These are phyloP conservation scores for Aspergillus melleus DNA, from an alignment of 2,329 filamentous ascomycete species.

Conservation along the genomic window DNA sequence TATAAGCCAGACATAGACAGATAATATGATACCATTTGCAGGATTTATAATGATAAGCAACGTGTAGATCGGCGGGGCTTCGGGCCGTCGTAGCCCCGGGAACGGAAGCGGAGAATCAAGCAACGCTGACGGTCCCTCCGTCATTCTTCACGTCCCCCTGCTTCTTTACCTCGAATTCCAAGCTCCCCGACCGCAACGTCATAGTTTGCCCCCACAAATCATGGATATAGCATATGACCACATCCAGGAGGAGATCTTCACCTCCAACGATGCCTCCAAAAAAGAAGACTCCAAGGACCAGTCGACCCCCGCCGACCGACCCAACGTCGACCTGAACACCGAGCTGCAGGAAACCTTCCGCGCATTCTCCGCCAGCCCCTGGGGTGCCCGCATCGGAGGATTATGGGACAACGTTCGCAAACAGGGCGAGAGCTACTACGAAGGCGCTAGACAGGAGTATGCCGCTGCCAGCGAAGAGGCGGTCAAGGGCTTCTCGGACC, in stretches of 20 bases:
- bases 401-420: slow-evolving; percentile 91
- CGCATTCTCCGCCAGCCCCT: slow-evolving; percentile 85
- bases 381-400: slow-evolving; percentile 85
- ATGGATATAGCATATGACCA: slow-evolving; percentile 99
- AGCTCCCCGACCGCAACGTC: slow-evolving; percentile 9
- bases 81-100: slow-evolving; percentile 31
- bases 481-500: slow-evolving; percentile 72
- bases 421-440: slow-evolving; percentile 87
- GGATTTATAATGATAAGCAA: not conserved
- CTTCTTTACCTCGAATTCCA: not conserved
- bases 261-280: slow-evolving; percentile 52
- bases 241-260: slow-evolving; percentile 78
- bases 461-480: slow-evolving; percentile 77
- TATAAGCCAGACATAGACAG: slow-evolving; percentile 4
- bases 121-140: slow-evolving; percentile 13
- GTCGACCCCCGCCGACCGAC: slow-evolving; percentile 28
- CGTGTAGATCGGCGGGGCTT: slow-evolving; percentile 22
- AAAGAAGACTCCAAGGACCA: slow-evolving; percentile 51
- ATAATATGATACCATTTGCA: not conserved
- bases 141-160: slow-evolving; percentile 1
- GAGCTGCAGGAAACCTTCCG: slow-evolving; percentile 96
- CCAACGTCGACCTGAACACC: slow-evolving; percentile 65
- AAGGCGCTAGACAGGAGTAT: slow-evolving; percentile 80
- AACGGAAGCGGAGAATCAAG: slow-evolving; percentile 13
- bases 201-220: not conserved